Base-by-base conservation (phyloP, 1,139 yeast species). In the Ogataea hybrid region DNA sequence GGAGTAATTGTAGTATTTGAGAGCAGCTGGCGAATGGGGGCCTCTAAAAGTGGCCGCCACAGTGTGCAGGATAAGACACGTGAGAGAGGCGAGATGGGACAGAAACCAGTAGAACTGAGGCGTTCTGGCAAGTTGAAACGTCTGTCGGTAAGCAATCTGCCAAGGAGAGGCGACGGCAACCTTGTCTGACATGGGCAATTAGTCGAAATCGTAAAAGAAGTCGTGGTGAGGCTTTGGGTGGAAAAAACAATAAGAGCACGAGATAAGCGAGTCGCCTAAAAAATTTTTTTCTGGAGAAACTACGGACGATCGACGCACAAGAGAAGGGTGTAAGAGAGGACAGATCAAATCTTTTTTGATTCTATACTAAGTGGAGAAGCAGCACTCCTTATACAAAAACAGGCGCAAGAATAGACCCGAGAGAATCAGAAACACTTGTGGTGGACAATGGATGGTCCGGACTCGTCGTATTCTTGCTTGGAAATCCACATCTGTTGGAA, bases 401-500 rank as follows among this genome's bases (percentile, higher is more conserved):
- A 37, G 35, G 28, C 39, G 47, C 51, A 44, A 44, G 47, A 47
- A 41, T 39, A 44, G 30, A 41, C 41, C 47, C 39, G 39, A 44
- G 22, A 35, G 30, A 36, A 68, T 86, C 88, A 92, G 92, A 92
- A 92, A 85, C 98, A 92, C 81, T 94, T 94, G 84, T 92, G 96
- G 87, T 92, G 97, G 69, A 92, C 98, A 70, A 92, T 92, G 53
- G 97, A 89, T 67, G 98, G 98, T 68, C 98, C 98, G 75, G 96
- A 87, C 80, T 92, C 98, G 83, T 92, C 97, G 84, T 90, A 90
- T 79, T 89, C 97, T 79, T 89, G 97, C 81, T 90, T 89, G 69
- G 97, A 88, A 84, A 89, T 87, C 97, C 97, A 89, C 97, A 89
- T 88, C 78, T 89, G 97, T 82, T 90, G 96, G 96, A 92, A 92